phyloP scores from a whole-genome alignment of 768 basidiomycete genomes.

The Tylopilus rubrobrunneus region DNA sequence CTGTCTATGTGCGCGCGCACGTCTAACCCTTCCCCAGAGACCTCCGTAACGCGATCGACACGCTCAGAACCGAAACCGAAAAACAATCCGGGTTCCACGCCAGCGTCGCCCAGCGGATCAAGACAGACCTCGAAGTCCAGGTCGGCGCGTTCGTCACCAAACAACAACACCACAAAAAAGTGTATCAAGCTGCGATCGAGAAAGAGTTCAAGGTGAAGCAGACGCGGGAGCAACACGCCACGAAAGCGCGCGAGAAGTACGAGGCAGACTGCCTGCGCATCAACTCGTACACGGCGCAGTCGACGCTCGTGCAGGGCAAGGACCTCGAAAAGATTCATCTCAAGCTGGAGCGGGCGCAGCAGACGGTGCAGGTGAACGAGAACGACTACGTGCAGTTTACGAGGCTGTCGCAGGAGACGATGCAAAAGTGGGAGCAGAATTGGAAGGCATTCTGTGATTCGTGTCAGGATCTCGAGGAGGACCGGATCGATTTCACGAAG shows the following conservation, averaged over 20 bases:
- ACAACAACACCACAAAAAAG: conserved; percentile 71
- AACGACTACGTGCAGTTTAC: conserved; percentile 89
- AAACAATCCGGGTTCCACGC: conserved; percentile 72
- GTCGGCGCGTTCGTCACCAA: conserved; percentile 57
- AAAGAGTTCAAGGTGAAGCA: conserved; percentile 89
- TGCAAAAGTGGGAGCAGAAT: conserved; percentile 82
- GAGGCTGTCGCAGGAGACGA: conserved; percentile 72
- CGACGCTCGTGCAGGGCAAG: conserved; percentile 85
- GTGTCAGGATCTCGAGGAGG: conserved; percentile 94
- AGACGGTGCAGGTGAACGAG: conserved; percentile 88
- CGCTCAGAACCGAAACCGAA: conserved; percentile 78
- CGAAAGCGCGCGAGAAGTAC: conserved; percentile 90
- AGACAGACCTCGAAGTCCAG: conserved; percentile 69
- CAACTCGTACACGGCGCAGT: conserved; percentile 91
- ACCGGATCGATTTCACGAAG: conserved; percentile 89
- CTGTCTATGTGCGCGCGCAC: too few species aligned
- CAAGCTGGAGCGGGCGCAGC: conserved; percentile 85
- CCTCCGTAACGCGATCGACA: conserved; percentile 75
- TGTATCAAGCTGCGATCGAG: conserved; percentile 73
- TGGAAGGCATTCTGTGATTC: conserved; percentile 95
- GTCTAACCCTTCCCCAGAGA: conserved; percentile 49
- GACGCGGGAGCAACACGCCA: conserved; percentile 79
- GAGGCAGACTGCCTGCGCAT: conserved; percentile 89
- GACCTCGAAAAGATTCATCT: conserved; percentile 87
- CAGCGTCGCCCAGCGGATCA: conserved; percentile 70